phyloP scores from a whole-genome alignment of 2,329 filamentous ascomycete species.

The Penicillium sp. region DNA sequence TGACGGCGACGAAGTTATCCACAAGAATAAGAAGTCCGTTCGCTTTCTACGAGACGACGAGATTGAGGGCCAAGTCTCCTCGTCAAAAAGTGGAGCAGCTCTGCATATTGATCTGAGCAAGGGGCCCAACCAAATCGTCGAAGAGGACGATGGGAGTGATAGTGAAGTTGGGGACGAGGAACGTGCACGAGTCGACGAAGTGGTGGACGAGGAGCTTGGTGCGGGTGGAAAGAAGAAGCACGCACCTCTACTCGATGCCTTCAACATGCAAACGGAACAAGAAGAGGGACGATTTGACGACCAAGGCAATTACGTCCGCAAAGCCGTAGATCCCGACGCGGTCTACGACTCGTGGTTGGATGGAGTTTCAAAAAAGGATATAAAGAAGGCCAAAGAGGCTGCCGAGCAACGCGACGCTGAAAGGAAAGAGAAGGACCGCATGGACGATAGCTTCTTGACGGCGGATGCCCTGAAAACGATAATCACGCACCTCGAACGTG shows the following conservation, averaged over 20 bases:
- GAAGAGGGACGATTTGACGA: slow-evolving; percentile 93
- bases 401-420: slow-evolving; percentile 82
- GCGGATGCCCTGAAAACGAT: slow-evolving; percentile 71
- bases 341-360: slow-evolving; percentile 91
- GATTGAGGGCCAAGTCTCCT: slow-evolving; percentile 76
- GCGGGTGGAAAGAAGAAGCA: slow-evolving; percentile 88
- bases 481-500: slow-evolving; percentile 70
- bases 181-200: slow-evolving; percentile 69
- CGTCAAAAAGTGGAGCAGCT: slow-evolving; percentile 71
- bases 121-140: slow-evolving; percentile 54
- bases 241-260: slow-evolving; percentile 90
- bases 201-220: slow-evolving; percentile 83
- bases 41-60: slow-evolving; percentile 60
- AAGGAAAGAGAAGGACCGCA: slow-evolving; percentile 65
- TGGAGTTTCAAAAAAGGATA: slow-evolving; percentile 89
- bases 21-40: slow-evolving; percentile 63
- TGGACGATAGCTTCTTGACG: slow-evolving; percentile 72
- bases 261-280: slow-evolving; percentile 87
- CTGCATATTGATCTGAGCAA: slow-evolving; percentile 58
- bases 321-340: slow-evolving; percentile 83
- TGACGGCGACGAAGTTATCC: slow-evolving; percentile 49
- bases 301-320: slow-evolving; percentile 84
- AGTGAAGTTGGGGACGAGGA: slow-evolving; percentile 65
- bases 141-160: slow-evolving; percentile 60
- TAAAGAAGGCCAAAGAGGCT: slow-evolving; percentile 81